Conservation (phyloP, 345 rosid species). For the Aquilaria yunnanensis region DNA sequence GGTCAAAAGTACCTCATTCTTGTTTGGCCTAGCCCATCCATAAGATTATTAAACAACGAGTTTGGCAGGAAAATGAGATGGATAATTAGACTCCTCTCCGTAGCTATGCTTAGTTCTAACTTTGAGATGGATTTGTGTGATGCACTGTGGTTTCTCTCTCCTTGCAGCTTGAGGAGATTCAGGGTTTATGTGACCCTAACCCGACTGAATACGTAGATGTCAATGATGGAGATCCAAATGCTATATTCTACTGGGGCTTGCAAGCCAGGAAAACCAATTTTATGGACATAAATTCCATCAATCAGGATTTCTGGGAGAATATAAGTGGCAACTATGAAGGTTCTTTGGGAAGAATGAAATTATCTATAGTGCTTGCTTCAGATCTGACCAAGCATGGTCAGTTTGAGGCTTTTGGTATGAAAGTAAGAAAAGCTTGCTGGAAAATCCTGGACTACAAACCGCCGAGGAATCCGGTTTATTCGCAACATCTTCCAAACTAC, state of each 20-base stretch:
- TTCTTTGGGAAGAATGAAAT: constrained; percentile 24
- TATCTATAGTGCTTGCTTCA: constrained; percentile 37
- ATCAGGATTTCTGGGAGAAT: constrained; percentile 35
- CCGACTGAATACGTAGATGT: constrained; percentile 38
- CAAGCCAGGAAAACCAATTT: constrained; percentile 25
- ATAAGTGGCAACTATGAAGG: constrained; percentile 34
- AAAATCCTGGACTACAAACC: constrained; percentile 34
- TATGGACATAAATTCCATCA: constrained; percentile 25
- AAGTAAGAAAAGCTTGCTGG: constrained; percentile 37
- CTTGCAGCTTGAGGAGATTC: constrained; percentile 45
- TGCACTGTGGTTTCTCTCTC: constrained; percentile 3
- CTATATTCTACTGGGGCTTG: constrained; percentile 45
- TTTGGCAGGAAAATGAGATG: too few species aligned
- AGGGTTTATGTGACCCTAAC: constrained; percentile 50
- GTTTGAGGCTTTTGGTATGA: constrained; percentile 20
- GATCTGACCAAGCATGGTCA: constrained; percentile 27
- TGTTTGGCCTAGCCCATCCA: background rate
- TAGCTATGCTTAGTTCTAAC: background rate
- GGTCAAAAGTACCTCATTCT: background rate
- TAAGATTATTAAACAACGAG: too few species aligned
- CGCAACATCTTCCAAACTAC: constrained; percentile 34
- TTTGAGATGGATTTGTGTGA: background rate
- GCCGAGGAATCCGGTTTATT: constrained; percentile 28
- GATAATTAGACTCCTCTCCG: too few species aligned
- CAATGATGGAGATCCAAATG: constrained; percentile 25